These are phyloP conservation scores for Setaria italica DNA, from an alignment of 202 grass and related monocot genomes.

Conservation along the genomic window DNA sequence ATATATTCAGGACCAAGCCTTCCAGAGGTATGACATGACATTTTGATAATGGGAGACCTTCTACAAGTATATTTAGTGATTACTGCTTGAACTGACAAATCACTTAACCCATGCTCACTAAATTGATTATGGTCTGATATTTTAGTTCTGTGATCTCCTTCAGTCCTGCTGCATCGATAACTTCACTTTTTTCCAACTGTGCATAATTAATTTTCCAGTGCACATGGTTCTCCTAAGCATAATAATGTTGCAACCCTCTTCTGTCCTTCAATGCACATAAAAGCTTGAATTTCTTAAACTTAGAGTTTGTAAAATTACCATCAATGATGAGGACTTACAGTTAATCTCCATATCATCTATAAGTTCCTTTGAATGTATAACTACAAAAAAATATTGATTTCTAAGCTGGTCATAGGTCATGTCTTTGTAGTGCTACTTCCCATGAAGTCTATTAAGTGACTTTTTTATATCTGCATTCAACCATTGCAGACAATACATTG, in stretches of 20 bases:
- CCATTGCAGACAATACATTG: background rate
- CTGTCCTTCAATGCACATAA: background rate
- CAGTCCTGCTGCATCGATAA: too few species aligned
- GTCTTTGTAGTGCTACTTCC: too few species aligned
- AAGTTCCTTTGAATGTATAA: background rate
- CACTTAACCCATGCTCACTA: background rate
- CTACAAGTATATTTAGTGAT: background rate
- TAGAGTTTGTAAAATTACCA: background rate
- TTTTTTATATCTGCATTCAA: background rate
- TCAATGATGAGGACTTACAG: background rate
- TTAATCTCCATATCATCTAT: background rate
- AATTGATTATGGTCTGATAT: too few species aligned
- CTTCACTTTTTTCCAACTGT: background rate
- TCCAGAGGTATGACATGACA: background rate
- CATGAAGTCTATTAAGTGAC: background rate
- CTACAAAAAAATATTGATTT: too few species aligned
- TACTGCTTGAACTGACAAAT: background rate
- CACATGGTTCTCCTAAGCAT: background rate
- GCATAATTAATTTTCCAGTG: background rate
- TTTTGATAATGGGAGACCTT: background rate
- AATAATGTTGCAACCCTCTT: background rate
- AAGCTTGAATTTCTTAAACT: too few species aligned
- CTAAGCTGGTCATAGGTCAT: too few species aligned
- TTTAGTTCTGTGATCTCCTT: too few species aligned
- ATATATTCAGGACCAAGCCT: background rate